A percentile compares a stretch with the other conserved stretches of the same genome.
phyloP scores from a whole-genome alignment of 106 monocot genomes.

The Cymbidium sinense region DNA sequence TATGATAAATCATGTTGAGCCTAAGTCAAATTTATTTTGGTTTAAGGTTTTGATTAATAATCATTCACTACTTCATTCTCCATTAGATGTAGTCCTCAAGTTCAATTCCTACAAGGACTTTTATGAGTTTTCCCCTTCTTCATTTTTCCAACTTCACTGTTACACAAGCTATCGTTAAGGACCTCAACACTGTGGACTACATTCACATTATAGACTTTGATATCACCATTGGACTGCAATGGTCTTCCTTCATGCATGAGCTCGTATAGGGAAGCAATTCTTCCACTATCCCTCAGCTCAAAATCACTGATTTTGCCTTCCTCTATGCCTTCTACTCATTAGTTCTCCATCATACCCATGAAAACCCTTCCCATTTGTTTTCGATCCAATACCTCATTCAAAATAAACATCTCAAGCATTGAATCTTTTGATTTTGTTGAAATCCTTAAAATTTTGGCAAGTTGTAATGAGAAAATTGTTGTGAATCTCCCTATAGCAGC shows the following conservation, averaged over 20 bases:
- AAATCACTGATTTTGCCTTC: slow-evolving; percentile 68
- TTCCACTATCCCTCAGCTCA: slow-evolving; percentile 26
- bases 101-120: slow-evolving; percentile 80
- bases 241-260: slow-evolving; percentile 93
- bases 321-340: slow-evolving; percentile 40
- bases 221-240: slow-evolving; percentile 76
- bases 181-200: slow-evolving; percentile 23
- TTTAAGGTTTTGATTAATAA: no score
- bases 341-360: slow-evolving; percentile 61
- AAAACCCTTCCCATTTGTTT: slow-evolving; percentile 76
- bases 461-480: slow-evolving; percentile 44
- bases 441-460: slow-evolving; percentile 18
- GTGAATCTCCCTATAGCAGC: slow-evolving; percentile 68
- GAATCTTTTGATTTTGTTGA: slow-evolving; percentile 59
- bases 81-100: slow-evolving; percentile 64
- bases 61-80: slow-evolving; percentile 15
- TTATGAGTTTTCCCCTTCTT: slow-evolving; percentile 76
- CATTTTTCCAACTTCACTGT: slow-evolving; percentile 90
- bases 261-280: slow-evolving; percentile 49
- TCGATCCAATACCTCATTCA: slow-evolving; percentile 59
- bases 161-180: slow-evolving; percentile 69
- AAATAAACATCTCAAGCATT: slow-evolving; percentile 47
- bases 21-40: no score
- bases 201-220: slow-evolving; percentile 94
- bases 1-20: no score